A percentile compares a stretch with the other conserved stretches of the same genome.
Evolutionary conservation across 495 filamentous ascomycete genomes (phyloP).

Genomic region (Podospora anserina): DNA sequence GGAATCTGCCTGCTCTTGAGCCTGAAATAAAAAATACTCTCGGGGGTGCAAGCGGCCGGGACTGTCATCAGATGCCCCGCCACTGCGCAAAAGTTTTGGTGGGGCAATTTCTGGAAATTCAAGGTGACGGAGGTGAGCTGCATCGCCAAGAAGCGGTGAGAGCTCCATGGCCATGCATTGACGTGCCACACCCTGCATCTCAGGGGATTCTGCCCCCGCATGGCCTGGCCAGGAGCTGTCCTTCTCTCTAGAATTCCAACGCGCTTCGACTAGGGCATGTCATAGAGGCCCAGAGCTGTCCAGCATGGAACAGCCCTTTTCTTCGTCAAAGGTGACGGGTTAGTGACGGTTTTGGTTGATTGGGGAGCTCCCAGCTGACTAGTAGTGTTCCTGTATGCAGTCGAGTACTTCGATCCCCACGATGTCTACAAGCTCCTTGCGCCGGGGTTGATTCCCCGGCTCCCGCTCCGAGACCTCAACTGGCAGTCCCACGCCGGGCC

Average conservation of each 20-base stretch:
- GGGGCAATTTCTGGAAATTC: constrained; percentile 8
- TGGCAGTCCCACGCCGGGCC: constrained; percentile 94
- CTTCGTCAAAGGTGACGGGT: constrained; percentile 73
- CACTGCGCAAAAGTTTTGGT: constrained; percentile 10
- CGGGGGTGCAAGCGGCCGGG: background rate
- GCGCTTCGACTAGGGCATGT: constrained; percentile 27
- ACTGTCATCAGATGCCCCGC: constrained; percentile 11
- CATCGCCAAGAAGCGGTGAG: constrained; percentile 6
- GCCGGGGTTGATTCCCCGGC: constrained; percentile 66
- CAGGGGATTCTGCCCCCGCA: constrained; percentile 9
- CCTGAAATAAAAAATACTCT: constrained; percentile 12
- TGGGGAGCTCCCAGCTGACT: background rate
- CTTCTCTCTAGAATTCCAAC: background rate
- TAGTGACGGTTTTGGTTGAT: constrained; percentile 16
- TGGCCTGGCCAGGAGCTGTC: constrained; percentile 7
- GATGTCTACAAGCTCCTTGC: constrained; percentile 80
- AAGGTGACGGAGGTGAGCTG: constrained; percentile 8
- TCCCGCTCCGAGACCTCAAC: constrained; percentile 89
- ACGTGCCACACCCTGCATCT: background rate
- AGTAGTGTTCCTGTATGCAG: constrained; percentile 26
- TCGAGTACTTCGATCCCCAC: constrained; percentile 84
- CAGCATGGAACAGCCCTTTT: constrained; percentile 60
- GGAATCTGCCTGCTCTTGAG: constrained; percentile 21
- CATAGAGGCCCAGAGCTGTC: constrained; percentile 34
- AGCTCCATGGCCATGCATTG: constrained; percentile 3